Evolutionary conservation across 768 basidiomycete genomes (phyloP).

Genomic region (Boletus sensibilis): DNA sequence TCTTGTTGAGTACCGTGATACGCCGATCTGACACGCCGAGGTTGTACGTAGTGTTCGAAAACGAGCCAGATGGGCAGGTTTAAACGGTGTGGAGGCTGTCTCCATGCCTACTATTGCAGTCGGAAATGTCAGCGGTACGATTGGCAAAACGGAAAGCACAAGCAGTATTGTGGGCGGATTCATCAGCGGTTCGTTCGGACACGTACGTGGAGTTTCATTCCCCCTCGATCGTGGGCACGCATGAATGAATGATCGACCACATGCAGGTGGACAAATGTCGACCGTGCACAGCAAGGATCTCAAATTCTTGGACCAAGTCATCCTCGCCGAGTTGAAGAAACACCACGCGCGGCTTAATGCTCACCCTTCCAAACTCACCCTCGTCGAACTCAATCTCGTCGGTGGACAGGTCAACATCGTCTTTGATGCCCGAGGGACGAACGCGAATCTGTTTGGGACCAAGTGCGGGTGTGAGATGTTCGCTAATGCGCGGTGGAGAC

Average conservation of each 20-base stretch:
- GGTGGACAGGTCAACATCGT: constrained; percentile 4
- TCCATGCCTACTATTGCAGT: constrained; percentile 32
- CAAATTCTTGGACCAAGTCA: constrained; percentile 27
- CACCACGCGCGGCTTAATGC: constrained; percentile 9
- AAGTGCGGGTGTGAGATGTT: constrained; percentile 27
- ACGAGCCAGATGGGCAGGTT: constrained; percentile 14
- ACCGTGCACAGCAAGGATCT: constrained; percentile 25
- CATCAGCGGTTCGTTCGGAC: constrained; percentile 20
- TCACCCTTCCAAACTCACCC: constrained; percentile 18
- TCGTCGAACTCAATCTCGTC: constrained; percentile 28
- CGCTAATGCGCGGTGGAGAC: constrained; percentile 26
- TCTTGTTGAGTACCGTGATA: neutral
- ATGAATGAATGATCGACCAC: neutral
- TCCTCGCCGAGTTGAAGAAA: constrained; percentile 27
- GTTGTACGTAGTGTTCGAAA: constrained; percentile 22
- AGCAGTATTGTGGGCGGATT: constrained; percentile 24
- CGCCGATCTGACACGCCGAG: neutral
- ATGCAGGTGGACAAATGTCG: constrained; percentile 25
- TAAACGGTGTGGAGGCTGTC: constrained; percentile 28
- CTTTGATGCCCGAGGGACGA: constrained; percentile 19
- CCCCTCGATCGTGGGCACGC: neutral
- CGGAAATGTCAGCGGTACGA: constrained; percentile 28
- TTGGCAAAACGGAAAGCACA: constrained; percentile 29
- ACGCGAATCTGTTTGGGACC: constrained; percentile 25
- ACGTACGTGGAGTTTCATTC: constrained; percentile 8